phyloP scores from a whole-genome alignment of 768 basidiomycete species.

The Pisolithus sp. region DNA sequence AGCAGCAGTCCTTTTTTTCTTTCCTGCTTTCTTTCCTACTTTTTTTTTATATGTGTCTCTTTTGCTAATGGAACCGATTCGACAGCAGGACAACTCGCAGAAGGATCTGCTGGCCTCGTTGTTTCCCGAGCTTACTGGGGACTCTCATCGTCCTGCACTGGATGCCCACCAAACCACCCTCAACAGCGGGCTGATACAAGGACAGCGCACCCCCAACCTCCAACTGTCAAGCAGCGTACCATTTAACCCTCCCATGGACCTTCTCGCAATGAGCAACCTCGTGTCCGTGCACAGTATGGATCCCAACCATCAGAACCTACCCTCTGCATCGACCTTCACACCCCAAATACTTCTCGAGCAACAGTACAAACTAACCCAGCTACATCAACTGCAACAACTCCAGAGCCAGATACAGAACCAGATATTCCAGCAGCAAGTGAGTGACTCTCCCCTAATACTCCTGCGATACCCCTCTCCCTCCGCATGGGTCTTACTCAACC shows the following conservation, averaged over 20 bases:
- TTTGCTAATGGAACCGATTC: conserved; percentile 17
- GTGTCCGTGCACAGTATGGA: conserved; percentile 46
- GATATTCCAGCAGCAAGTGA: conserved; percentile 86
- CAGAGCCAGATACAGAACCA: conserved; percentile 84
- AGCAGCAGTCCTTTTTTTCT: neutral
- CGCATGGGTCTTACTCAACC: conserved; percentile 5
- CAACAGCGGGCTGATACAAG: neutral
- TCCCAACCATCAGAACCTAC: conserved; percentile 3
- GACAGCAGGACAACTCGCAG: conserved; percentile 25
- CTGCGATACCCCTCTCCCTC: conserved; percentile 1
- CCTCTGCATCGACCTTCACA: conserved; percentile 23
- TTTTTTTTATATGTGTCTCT: too few species aligned
- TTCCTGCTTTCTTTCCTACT: neutral
- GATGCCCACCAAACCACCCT: conserved; percentile 17
- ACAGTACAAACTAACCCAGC: conserved; percentile 70
- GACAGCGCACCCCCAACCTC: conserved; percentile 14
- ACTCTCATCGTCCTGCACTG: conserved; percentile 17
- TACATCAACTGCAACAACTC: conserved; percentile 71
- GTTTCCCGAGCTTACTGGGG: conserved; percentile 24
- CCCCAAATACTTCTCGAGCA: conserved; percentile 61
- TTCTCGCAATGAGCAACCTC: conserved; percentile 38
- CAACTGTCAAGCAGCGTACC: conserved; percentile 6
- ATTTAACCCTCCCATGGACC: conserved; percentile 39
- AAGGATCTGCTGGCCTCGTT: conserved; percentile 32
- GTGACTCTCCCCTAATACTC: conserved; percentile 14